phyloP scores from a whole-genome alignment of 306 rosid species.

The Cajanus cajan region DNA sequence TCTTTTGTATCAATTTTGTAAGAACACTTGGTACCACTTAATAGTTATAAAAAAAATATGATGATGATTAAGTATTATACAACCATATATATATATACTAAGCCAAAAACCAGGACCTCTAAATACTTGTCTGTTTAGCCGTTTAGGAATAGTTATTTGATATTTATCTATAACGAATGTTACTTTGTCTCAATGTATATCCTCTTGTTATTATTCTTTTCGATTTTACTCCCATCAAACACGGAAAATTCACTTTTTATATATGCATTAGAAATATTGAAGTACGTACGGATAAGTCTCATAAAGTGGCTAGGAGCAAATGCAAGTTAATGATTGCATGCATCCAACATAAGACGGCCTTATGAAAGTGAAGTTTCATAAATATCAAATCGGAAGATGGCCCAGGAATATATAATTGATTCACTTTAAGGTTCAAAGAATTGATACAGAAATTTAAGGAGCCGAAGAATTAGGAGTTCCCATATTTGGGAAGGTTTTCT shows the following conservation, averaged over 20 bases:
- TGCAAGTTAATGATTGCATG: conserved; percentile 24
- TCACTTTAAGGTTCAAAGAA: conserved; percentile 1
- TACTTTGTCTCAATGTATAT: neutral
- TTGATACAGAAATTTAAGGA: neutral
- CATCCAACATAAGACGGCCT: conserved; percentile 1
- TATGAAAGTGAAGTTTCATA: conserved; percentile 27
- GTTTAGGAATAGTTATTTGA: neutral
- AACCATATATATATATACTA: neutral
- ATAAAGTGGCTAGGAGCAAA: neutral
- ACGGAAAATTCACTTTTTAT: neutral
- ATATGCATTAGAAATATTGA: neutral
- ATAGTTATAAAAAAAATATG: neutral
- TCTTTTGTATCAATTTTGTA: neutral
- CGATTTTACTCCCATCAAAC: neutral
- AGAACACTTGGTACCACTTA: neutral
- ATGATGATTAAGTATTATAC: neutral
- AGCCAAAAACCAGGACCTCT: neutral
- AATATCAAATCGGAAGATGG: conserved; percentile 14
- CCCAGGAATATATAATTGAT: conserved; percentile 1
- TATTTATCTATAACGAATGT: neutral
- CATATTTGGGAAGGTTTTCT: neutral
- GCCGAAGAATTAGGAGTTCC: neutral
- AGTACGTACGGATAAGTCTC: conserved; percentile 13
- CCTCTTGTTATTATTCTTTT: neutral
- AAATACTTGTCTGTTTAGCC: neutral